Base-by-base conservation (phyloP, 805 yeast genomes). In the Diddensiella caesifluorescens region DNA sequence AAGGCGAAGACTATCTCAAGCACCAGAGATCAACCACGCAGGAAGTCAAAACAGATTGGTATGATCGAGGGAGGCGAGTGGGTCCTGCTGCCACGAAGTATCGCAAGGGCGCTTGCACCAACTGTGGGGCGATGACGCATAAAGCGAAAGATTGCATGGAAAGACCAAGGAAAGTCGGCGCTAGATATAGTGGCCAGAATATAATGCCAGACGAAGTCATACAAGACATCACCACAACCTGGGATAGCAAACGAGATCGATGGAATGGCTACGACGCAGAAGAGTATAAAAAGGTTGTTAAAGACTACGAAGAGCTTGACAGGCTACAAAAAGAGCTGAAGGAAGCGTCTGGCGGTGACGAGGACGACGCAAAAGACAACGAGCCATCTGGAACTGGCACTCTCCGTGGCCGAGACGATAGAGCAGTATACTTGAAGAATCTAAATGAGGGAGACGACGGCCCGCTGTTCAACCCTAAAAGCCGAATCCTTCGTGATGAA, bases 241-340 rank as follows among this genome's bases (percentile, higher is more conserved):
- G 79, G 71, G 94, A 83, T 53, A 73, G 79, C 7, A 81, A 80
- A 48, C 64, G 88, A 45, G 95, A 85, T 60, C 68, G 86, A 45
- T 85, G 92, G 95, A 82, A 74, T 55, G 95, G 95, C 0, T 83
- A 77, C 56, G 79, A 81, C 35, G 69, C 75, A 1, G 65, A 68
- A 7, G 86, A 82, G 40, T 84, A 83, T 65, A 73, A 70, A 36
- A 63, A 68, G 9, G 71, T 74, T 22, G 59, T 66, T 49, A 66
- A 64, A 47, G 46, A 49, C 18, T 38, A 48, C 36, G 46, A 57
- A 33, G 54, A 54, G 45, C 38, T 38, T n/a, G 48, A 41, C 48
- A 45, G 22, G 36, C 27, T 28, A 10, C 30, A 27, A 31, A 35
- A 21, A n/a, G 38, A 23, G 32, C n/a, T 33, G 39, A 34, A 22